Base-by-base conservation (phyloP, 371 early-diverging fungal genomes). In the Conidiobolus incongruus region DNA sequence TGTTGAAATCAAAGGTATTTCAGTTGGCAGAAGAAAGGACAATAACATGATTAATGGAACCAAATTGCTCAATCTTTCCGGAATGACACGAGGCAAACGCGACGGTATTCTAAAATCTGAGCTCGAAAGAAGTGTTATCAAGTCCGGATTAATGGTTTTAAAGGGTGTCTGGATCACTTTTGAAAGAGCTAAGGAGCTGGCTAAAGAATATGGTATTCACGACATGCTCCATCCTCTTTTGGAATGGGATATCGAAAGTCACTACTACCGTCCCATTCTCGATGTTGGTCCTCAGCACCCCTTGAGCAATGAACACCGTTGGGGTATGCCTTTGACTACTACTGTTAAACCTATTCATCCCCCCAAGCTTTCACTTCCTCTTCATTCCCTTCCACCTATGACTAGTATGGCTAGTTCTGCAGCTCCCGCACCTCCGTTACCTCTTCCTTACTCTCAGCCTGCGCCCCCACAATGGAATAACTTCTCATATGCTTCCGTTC, bases 51-150 rank as follows among this genome's bases (percentile, higher is more conserved):
- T 82, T 35, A 82, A 82, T 47, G 81, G 83, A 11, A 84, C 85
- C 21, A 84, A 84, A 52, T 57, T 84, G 22, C 60, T 82, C 10
- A 84, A 84, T 47, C 80, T 84, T 2, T 77, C 74, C 20, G 77
- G 78, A 44, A 81, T 84, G 83, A 75, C 85, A 41, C 77, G 85
- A 29, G 85, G 85, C 44, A 81, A 81, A 51, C 66, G 85, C 19
- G 85, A 84, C 46, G 80, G 80, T 2, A 83, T 84, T 47, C 63
- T 84, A 35, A 84, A 84, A 53, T 80, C 81, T 44, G 85, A 84
- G 52, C 77, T 77, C 53, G 81, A 75, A 15, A 68, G 85, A 46
- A 70, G 72, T 11, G 85, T 84, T 15, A 77, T 84, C 48, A 84
- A 84, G 55, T 77, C 76, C 2, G 85, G 85, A 23, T 75, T 84